phyloP scores from a whole-genome alignment of 352 stramenopile genomes.

The Aphanomyces stellatus region DNA sequence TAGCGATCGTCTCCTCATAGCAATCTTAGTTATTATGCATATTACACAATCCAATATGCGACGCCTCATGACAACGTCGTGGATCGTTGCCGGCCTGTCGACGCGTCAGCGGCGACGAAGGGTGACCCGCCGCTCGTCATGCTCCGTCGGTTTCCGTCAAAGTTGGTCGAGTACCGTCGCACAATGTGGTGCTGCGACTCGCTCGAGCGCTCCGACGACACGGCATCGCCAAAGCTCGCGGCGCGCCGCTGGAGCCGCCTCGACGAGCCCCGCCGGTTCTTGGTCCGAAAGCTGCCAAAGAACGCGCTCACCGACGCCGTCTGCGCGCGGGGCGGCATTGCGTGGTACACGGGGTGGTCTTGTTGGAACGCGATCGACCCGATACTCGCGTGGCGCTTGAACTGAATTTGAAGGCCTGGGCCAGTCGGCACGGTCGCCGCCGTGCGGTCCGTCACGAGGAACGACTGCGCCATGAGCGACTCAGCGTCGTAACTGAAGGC shows the following conservation, averaged over 20 bases:
- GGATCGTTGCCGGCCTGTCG: background rate
- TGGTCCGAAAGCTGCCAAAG: background rate
- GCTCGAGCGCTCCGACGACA: background rate
- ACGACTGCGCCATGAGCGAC: slow-evolving; percentile 84
- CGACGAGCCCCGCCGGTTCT: background rate
- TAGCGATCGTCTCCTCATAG: background rate
- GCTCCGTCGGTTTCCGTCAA: background rate
- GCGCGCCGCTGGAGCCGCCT: background rate
- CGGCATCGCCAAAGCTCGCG: background rate
- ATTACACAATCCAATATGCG: background rate
- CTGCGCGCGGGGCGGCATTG: too few relatives aligned
- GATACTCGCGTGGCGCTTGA: slow-evolving; percentile 77
- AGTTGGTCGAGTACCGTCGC: background rate
- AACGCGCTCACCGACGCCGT: too few relatives aligned
- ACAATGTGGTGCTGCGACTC: too few relatives aligned
- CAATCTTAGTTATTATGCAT: slow-evolving; percentile 12
- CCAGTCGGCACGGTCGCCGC: slow-evolving; percentile 26
- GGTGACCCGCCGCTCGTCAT: background rate
- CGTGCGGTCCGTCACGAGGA: slow-evolving; percentile 73
- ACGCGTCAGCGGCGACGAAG: too few relatives aligned
- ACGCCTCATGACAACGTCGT: background rate
- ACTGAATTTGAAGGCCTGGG: slow-evolving; percentile 43
- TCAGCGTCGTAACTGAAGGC: slow-evolving; percentile 86
- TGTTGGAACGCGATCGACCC: slow-evolving; percentile 71
- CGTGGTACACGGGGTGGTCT: background rate